These are phyloP conservation scores for Aureobasidium sp. DNA, from an alignment of 2,329 filamentous ascomycete genomes.

Conservation along the genomic window DNA sequence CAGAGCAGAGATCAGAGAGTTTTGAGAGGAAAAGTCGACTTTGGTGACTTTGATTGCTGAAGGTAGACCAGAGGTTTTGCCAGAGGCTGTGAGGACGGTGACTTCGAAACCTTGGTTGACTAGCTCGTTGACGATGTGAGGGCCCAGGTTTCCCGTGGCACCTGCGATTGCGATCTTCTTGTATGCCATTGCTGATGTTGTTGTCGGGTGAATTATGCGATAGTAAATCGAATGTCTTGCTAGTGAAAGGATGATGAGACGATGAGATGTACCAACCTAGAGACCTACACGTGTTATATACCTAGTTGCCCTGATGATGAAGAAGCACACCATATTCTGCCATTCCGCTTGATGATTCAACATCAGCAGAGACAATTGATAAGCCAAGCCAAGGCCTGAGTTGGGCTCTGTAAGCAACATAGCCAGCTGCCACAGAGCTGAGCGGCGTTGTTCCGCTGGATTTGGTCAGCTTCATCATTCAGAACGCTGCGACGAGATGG, in stretches of 20 bases:
- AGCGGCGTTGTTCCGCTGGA: not conserved
- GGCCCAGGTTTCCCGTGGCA: constrained; percentile 37
- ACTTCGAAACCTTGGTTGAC: constrained; percentile 30
- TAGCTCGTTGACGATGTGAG: constrained; percentile 35
- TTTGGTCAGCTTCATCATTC: constrained; percentile 3
- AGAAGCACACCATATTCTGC: not conserved
- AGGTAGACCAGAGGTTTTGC: constrained; percentile 22
- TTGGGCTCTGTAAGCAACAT: not conserved
- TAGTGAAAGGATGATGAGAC: not conserved
- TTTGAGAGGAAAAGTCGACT: constrained; percentile 28
- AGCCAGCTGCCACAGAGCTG: not conserved
- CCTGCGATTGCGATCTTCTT: constrained; percentile 8
- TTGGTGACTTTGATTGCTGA: constrained; percentile 25
- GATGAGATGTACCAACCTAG: not conserved
- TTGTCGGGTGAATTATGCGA: not conserved
- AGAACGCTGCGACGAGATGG: not conserved
- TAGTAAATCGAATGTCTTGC: not conserved
- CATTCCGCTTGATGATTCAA: not conserved
- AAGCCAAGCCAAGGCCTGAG: not conserved
- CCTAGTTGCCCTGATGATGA: not conserved
- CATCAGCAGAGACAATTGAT: not conserved
- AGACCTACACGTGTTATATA: not conserved
- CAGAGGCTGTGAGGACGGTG: constrained; percentile 29
- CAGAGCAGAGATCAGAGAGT: constrained; percentile 29
- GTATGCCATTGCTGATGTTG: not conserved